These are phyloP conservation scores for Bipolaris bicolor DNA, from an alignment of 2,329 filamentous ascomycete species.

Conservation along the genomic window DNA sequence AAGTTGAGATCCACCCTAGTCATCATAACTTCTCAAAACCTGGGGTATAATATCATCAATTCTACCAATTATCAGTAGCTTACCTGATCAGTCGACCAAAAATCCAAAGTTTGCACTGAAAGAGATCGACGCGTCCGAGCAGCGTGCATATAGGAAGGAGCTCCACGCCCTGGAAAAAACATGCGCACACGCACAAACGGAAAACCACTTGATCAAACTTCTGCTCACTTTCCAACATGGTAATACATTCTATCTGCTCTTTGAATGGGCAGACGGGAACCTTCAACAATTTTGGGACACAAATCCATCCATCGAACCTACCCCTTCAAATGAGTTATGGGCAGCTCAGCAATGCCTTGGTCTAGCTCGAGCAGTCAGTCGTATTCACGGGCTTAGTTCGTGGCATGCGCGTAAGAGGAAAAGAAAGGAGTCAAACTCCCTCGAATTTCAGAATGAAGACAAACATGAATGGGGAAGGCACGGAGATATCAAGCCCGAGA, in stretches of 20 bases:
- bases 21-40: not conserved
- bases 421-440: not conserved
- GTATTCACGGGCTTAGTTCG: not conserved
- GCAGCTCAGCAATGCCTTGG: not conserved
- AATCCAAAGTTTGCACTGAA: not conserved
- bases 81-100: not conserved
- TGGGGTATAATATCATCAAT: not conserved
- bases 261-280: not conserved
- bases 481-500: not conserved
- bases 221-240: not conserved
- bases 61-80: not conserved
- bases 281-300: not conserved
- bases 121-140: not conserved
- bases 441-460: not conserved
- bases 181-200: not conserved
- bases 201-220: not conserved
- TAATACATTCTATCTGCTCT: not conserved
- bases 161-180: not conserved
- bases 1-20: not conserved
- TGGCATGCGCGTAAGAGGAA: not conserved
- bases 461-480: not conserved
- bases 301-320: not conserved
- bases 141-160: not conserved
- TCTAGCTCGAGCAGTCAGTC: not conserved
- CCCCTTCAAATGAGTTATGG: not conserved